Evolutionary conservation across 2,329 filamentous ascomycete genomes (phyloP).

Genomic region (Penicillium sp.): DNA sequence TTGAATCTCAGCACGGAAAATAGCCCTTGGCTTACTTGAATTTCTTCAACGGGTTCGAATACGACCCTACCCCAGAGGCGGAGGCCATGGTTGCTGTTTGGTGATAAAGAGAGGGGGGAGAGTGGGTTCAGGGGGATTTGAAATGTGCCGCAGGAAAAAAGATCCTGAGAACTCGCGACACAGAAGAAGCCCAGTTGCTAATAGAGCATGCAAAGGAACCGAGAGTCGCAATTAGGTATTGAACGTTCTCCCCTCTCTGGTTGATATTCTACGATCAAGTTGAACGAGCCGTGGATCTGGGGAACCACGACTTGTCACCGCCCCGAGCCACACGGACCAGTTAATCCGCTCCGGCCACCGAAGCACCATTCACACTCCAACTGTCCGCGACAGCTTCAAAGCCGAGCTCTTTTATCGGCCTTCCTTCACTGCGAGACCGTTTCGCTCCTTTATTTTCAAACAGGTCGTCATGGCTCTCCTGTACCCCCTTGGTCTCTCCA

Average conservation of each 20-base stretch:
- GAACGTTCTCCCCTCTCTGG: background rate
- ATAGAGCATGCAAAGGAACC: background rate
- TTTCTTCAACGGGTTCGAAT: conserved; percentile 99
- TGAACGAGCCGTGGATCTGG: conserved; percentile 28
- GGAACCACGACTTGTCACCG: conserved; percentile 24
- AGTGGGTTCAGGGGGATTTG: conserved; percentile 32
- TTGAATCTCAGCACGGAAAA: background rate
- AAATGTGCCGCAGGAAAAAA: conserved; percentile 1
- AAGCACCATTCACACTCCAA: conserved; percentile 20
- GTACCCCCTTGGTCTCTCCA: conserved; percentile 69
- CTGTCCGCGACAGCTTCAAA: conserved; percentile 6
- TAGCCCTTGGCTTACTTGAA: conserved; percentile 72
- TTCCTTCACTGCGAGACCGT: conserved; percentile 12
- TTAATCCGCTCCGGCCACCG: conserved; percentile 34
- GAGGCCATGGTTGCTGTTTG: conserved; percentile 66
- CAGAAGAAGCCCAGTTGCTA: background rate
- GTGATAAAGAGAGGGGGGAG: conserved; percentile 20
- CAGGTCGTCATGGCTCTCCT: conserved; percentile 64
- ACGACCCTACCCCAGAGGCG: conserved; percentile 73
- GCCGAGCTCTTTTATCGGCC: conserved; percentile 21
- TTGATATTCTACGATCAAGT: conserved; percentile 9
- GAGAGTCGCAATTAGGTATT: conserved; percentile 4
- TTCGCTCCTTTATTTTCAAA: conserved; percentile 23
- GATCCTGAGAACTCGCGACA: background rate
- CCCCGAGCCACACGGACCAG: conserved; percentile 19